Evolutionary conservation across 2,329 filamentous ascomycete species (phyloP).

Genomic region (Nothomitra cinnamomea): DNA sequence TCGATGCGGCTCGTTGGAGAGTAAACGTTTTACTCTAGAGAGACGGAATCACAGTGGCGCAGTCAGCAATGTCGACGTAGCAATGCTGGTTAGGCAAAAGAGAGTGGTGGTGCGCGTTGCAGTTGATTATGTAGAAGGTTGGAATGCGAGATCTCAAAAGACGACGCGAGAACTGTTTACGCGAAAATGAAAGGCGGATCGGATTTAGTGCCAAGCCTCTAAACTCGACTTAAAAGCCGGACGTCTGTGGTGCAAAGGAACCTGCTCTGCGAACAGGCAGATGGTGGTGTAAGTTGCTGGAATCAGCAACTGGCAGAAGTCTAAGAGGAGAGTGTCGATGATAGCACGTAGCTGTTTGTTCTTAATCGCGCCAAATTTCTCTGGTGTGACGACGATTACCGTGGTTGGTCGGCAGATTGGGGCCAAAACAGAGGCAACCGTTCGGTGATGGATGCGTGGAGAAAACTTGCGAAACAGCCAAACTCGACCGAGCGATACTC

Average conservation of each 20-base stretch:
- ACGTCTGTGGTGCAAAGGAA: background rate
- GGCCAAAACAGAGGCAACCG: background rate
- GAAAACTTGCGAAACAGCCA: no score
- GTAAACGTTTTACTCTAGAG: no score
- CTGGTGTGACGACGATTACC: background rate
- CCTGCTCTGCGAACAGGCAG: background rate
- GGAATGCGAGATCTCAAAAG: slow-evolving; percentile 1
- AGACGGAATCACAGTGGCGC: no score
- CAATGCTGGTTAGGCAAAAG: background rate
- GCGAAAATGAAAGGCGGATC: background rate
- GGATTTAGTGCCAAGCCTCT: background rate
- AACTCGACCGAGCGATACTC: no score
- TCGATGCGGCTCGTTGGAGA: no score
- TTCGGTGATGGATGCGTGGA: background rate
- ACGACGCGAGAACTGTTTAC: slow-evolving; percentile 1
- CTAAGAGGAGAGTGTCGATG: background rate
- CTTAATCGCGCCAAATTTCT: background rate
- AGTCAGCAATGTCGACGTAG: background rate
- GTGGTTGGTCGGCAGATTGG: background rate
- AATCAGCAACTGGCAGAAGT: background rate
- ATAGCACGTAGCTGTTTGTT: background rate
- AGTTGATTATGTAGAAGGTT: background rate
- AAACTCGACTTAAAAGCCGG: background rate
- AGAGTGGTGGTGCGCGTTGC: background rate
- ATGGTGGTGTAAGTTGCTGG: background rate